These are phyloP conservation scores for Corchorus capsularis DNA, from an alignment of 345 rosid species.

Conservation along the genomic window DNA sequence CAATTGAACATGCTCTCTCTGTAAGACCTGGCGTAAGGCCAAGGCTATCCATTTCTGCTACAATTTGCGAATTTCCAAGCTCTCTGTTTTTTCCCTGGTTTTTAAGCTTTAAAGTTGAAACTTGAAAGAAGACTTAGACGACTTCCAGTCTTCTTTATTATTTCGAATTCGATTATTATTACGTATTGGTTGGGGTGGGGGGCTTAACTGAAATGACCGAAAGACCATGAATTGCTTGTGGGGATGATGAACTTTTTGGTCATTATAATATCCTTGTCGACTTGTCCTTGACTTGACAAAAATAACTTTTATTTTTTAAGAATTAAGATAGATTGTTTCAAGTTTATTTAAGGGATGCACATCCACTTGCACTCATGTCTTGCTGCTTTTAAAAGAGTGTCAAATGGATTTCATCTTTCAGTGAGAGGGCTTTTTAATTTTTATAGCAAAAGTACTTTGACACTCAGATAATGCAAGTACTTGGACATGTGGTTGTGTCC, in stretches of 20 bases:
- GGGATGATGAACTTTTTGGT: not conserved
- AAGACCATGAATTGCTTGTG: not conserved
- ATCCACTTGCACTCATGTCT: too few relatives aligned
- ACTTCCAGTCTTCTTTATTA: too few relatives aligned
- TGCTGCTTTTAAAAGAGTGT: not conserved
- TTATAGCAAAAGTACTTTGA: too few relatives aligned
- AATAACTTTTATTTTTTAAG: too few relatives aligned
- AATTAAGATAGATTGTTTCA: not conserved
- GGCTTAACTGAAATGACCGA: too few relatives aligned
- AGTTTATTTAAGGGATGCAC: too few relatives aligned
- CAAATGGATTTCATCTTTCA: not conserved
- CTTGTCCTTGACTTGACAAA: too few relatives aligned
- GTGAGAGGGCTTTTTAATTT: not conserved
- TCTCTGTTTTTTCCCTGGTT: too few relatives aligned
- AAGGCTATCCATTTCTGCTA: not conserved
- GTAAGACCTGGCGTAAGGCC: slow-evolving; percentile 19
- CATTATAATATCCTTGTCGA: not conserved
- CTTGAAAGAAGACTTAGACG: not conserved
- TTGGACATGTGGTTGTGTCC: not conserved
- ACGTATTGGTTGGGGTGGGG: not conserved
- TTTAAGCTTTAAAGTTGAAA: not conserved
- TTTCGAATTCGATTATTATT: too few relatives aligned
- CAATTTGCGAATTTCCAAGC: not conserved
- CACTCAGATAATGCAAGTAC: too few relatives aligned
- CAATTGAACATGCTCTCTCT: slow-evolving; percentile 40